These are phyloP conservation scores for Monosporozyma siamensis DNA, from an alignment of 805 yeast genomes.

Conservation along the genomic window DNA sequence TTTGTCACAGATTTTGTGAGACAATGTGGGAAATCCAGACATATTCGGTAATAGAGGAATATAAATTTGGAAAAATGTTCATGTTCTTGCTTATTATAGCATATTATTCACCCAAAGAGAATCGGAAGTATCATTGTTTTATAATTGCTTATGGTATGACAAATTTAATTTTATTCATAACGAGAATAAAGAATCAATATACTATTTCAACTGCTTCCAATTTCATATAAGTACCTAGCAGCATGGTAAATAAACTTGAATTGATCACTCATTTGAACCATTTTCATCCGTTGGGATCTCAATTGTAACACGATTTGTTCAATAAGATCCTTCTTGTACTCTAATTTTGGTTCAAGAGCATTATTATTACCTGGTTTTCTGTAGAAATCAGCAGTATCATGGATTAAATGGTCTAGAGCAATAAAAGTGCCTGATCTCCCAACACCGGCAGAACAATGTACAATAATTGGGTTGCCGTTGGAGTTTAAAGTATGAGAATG, in stretches of 20 bases:
- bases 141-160: too few species aligned
- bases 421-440: slow-evolving; percentile 92
- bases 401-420: slow-evolving; percentile 34
- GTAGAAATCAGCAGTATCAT: slow-evolving; percentile 22
- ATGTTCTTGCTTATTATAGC: too few species aligned
- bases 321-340: slow-evolving; percentile 24
- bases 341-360: neutral
- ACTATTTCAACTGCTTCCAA: neutral
- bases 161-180: too few species aligned
- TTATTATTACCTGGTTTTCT: neutral
- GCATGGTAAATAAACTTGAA: slow-evolving; percentile 29
- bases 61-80: too few species aligned
- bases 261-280: slow-evolving; percentile 31
- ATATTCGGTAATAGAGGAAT: too few species aligned
- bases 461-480: slow-evolving; percentile 44
- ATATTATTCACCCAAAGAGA: too few species aligned
- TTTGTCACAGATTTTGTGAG: too few species aligned
- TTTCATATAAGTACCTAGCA: slow-evolving; percentile 15
- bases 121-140: too few species aligned
- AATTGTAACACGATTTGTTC: slow-evolving; percentile 29
- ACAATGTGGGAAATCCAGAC: too few species aligned
- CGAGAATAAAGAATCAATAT: too few species aligned
- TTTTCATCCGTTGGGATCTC: slow-evolving; percentile 28
- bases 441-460: slow-evolving; percentile 96
- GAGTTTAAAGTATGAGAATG: slow-evolving; percentile 26